phyloP scores from a whole-genome alignment of 1,139 yeast species.

The Debaryomyces psychrophilus region DNA sequence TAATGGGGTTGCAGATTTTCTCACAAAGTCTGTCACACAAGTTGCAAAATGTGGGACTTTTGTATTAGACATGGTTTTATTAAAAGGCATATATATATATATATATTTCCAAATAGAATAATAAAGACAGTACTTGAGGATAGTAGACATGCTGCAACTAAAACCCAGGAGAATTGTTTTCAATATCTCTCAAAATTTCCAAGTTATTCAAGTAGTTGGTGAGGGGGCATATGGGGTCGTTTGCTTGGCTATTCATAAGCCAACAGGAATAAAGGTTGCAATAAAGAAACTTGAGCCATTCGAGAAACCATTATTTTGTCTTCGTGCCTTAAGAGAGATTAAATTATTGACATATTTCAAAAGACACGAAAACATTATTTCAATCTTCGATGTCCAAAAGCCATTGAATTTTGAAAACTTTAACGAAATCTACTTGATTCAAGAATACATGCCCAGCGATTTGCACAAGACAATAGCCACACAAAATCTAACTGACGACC shows the following conservation, averaged over 20 bases:
- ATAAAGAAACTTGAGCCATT: conserved; percentile 48
- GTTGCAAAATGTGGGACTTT: conserved; percentile 11
- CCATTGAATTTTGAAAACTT: conserved; percentile 43
- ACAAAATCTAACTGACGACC: conserved; percentile 61
- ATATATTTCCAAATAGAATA: not conserved
- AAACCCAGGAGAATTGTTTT: conserved; percentile 26
- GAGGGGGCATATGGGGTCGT: conserved; percentile 53
- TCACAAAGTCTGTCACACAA: conserved; percentile 7
- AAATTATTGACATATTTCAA: conserved; percentile 38
- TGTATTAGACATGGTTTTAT: not conserved
- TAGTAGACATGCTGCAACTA: conserved; percentile 6
- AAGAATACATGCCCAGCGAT: conserved; percentile 75
- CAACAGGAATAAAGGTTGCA: conserved; percentile 44
- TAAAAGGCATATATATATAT: not conserved
- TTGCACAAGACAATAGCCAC: conserved; percentile 59
- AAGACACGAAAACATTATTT: conserved; percentile 45
- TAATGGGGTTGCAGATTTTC: conserved; percentile 4
- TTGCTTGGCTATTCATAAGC: conserved; percentile 42
- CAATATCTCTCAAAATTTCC: conserved; percentile 37
- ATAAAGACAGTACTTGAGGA: not conserved
- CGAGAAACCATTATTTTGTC: conserved; percentile 37
- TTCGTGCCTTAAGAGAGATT: conserved; percentile 48
- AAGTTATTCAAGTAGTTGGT: conserved; percentile 48
- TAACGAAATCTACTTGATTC: conserved; percentile 69
- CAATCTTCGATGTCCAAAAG: conserved; percentile 41